These are phyloP conservation scores for Moniliella sp. DNA, from an alignment of 1,284 basidiomycete species.

Conservation along the genomic window DNA sequence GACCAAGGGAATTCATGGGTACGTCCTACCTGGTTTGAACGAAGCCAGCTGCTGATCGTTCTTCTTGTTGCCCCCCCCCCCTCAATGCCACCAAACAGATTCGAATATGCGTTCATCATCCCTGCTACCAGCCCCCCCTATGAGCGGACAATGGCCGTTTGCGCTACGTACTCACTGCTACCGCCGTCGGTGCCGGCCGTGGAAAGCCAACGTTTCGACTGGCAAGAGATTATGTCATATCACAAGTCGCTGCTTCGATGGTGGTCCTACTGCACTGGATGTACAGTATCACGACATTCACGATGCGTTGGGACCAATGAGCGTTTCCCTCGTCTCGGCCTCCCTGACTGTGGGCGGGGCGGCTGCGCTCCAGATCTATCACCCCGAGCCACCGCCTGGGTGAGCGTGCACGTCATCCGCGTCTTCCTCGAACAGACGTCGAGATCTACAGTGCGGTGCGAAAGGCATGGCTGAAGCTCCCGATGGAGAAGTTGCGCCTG, in stretches of 20 bases:
- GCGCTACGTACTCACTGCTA: conserved; percentile 24
- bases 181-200: conserved; percentile 22
- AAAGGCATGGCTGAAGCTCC: conserved; percentile 20
- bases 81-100: no score
- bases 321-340: conserved; percentile 19
- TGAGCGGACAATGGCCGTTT: conserved; percentile 28
- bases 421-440: conserved; percentile 28
- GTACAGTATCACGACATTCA: conserved; percentile 28
- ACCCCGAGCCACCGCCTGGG: conserved; percentile 24
- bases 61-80: no score
- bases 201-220: conserved; percentile 14
- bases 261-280: conserved; percentile 24
- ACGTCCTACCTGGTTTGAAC: no score
- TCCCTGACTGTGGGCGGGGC: conserved; percentile 28
- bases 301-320: conserved; percentile 23
- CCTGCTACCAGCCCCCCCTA: conserved; percentile 24
- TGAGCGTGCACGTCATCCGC: conserved; percentile 23
- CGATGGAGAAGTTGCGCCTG: conserved; percentile 22
- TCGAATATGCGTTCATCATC: conserved; percentile 30
- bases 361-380: conserved; percentile 14
- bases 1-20: conserved; percentile 21
- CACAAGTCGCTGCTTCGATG: conserved; percentile 19
- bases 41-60: no score
- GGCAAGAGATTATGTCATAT: conserved; percentile 26
- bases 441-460: conserved; percentile 21